Evolutionary conservation across 2,329 filamentous ascomycete species (phyloP).

Genomic region (Scortechinia acanthostroma): DNA sequence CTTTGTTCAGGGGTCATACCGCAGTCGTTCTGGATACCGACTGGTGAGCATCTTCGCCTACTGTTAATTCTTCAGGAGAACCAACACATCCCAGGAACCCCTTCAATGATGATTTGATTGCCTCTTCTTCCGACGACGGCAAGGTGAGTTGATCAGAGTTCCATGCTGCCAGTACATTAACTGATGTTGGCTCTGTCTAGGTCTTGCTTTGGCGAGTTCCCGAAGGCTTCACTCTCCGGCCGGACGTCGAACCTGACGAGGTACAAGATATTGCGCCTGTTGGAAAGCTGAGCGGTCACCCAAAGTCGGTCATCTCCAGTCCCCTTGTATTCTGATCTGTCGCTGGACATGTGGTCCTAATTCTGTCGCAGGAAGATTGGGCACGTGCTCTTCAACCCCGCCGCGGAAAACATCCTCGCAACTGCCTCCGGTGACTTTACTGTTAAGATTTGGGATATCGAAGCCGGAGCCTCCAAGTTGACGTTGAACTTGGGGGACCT

Average conservation of each 20-base stretch:
- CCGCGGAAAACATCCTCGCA: constrained; percentile 67
- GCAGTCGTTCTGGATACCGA: constrained; percentile 70
- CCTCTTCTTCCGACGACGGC: constrained; percentile 70
- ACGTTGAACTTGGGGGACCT: constrained; percentile 64
- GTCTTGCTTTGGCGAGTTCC: constrained; percentile 68
- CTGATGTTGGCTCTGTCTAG: too few relatives aligned
- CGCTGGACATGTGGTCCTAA: constrained; percentile 4
- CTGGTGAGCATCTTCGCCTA: constrained; percentile 41
- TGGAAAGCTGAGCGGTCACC: constrained; percentile 60
- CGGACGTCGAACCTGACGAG: constrained; percentile 54
- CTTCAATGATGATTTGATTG: constrained; percentile 66
- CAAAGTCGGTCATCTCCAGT: constrained; percentile 37
- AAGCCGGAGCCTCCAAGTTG: constrained; percentile 53
- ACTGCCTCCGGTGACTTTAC: constrained; percentile 69
- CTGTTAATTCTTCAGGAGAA: not conserved
- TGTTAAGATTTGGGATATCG: constrained; percentile 70
- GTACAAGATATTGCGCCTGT: constrained; percentile 52
- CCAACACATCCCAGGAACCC: constrained; percentile 48
- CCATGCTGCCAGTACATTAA: too few relatives aligned
- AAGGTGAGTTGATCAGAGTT: too few relatives aligned
- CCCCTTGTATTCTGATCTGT: not conserved
- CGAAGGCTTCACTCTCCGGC: constrained; percentile 57
- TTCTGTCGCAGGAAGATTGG: constrained; percentile 59
- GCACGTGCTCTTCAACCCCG: constrained; percentile 70
- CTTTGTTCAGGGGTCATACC: constrained; percentile 69